Percentiles rank a stretch among this genome's conserved stretches.
Evolutionary conservation across 2,329 filamentous ascomycete genomes (phyloP).

Genomic region (Dactylellina leptospora): DNA sequence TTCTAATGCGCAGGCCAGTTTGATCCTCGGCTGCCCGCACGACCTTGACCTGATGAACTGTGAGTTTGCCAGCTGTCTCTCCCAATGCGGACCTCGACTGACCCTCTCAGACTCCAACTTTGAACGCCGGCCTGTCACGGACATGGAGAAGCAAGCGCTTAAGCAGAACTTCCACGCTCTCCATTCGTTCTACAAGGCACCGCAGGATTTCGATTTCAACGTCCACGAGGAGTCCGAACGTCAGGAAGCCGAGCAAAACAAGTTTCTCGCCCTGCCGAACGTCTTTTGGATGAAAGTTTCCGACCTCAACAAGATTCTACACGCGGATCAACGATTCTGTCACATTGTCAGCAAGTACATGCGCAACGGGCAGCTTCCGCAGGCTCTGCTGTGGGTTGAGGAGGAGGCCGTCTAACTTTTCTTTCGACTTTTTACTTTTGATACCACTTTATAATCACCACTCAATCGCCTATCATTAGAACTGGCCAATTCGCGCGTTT

Average conservation of each 20-base stretch:
- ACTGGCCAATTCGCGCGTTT: no score
- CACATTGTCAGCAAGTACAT: slow-evolving; percentile 31
- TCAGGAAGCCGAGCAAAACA: slow-evolving; percentile 35
- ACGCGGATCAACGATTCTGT: slow-evolving; percentile 29
- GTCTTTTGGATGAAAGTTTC: slow-evolving; percentile 48
- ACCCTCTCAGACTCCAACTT: not conserved
- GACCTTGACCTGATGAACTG: slow-evolving; percentile 42
- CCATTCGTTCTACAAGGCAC: slow-evolving; percentile 33
- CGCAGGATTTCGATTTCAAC: slow-evolving; percentile 26
- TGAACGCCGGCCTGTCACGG: slow-evolving; percentile 20
- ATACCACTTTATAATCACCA: not conserved
- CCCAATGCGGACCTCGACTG: not conserved
- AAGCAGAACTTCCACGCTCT: slow-evolving; percentile 47
- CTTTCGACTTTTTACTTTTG: not conserved
- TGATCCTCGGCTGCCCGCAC: slow-evolving; percentile 42
- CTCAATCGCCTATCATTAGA: not conserved
- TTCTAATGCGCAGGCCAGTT: slow-evolving; percentile 42
- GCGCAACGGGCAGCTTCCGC: slow-evolving; percentile 24
- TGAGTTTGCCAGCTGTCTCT: slow-evolving; percentile 6
- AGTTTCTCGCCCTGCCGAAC: slow-evolving; percentile 29
- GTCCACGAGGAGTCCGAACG: slow-evolving; percentile 18
- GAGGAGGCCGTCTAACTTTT: not conserved
- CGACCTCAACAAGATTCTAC: slow-evolving; percentile 35
- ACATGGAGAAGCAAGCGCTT: slow-evolving; percentile 22
- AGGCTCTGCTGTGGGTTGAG: slow-evolving; percentile 27